Evolutionary conservation across 2,329 filamentous ascomycete species (phyloP).

Genomic region (Balansia obtecta): DNA sequence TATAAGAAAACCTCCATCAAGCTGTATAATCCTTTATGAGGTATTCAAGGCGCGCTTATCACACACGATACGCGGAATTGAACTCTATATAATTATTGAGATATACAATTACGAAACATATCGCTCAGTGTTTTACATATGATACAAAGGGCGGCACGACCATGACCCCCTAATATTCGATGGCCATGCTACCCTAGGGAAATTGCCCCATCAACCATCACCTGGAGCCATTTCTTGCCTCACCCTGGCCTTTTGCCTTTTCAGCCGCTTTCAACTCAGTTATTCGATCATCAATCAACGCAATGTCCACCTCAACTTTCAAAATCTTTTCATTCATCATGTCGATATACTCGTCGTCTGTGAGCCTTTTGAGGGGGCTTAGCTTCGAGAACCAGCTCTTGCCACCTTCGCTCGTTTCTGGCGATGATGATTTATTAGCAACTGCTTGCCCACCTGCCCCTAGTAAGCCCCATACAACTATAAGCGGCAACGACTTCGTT

Average conservation of each 20-base stretch:
- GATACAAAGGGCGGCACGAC: too few relatives aligned
- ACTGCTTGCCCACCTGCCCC: slow-evolving; percentile 28
- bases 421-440: slow-evolving; percentile 19
- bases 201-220: not conserved
- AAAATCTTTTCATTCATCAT: slow-evolving; percentile 62
- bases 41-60: too few relatives aligned
- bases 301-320: slow-evolving; percentile 62
- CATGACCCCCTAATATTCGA: too few relatives aligned
- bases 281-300: slow-evolving; percentile 66
- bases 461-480: slow-evolving; percentile 33
- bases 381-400: slow-evolving; percentile 43
- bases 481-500: slow-evolving; percentile 38
- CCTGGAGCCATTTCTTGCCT: not conserved
- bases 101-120: too few relatives aligned
- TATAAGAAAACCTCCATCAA: too few relatives aligned
- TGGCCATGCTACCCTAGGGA: too few relatives aligned
- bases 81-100: too few relatives aligned
- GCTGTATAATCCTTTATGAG: too few relatives aligned
- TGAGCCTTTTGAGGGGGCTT: slow-evolving; percentile 58
- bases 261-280: slow-evolving; percentile 20
- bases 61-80: too few relatives aligned
- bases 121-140: too few relatives aligned
- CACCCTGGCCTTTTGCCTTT: not conserved
- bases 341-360: slow-evolving; percentile 59
- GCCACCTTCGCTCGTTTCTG: slow-evolving; percentile 18